Evolutionary conservation across 345 rosid genomes (phyloP).

Genomic region (Melaleuca quinquenervia): DNA sequence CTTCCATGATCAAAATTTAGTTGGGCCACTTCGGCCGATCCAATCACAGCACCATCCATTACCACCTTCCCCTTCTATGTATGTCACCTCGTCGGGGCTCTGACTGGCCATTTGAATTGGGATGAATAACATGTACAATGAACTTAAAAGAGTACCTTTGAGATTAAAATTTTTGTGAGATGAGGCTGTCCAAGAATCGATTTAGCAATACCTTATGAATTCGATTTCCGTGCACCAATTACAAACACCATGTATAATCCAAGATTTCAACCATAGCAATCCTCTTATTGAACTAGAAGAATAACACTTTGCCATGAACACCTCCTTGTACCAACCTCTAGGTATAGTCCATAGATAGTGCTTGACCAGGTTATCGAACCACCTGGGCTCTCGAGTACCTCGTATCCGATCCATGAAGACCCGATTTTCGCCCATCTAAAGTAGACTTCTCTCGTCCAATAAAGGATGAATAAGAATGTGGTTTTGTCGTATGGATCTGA

Average conservation of each 20-base stretch:
- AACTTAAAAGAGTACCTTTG: background rate
- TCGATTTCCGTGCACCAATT: background rate
- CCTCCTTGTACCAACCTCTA: no score
- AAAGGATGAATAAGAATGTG: background rate
- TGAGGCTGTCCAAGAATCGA: background rate
- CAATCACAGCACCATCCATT: background rate
- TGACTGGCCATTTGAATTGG: background rate
- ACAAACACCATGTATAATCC: background rate
- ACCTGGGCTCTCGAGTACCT: background rate
- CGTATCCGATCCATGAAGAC: background rate
- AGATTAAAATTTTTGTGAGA: background rate
- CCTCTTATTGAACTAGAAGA: background rate
- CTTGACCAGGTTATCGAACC: background rate
- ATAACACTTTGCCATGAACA: background rate
- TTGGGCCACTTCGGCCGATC: background rate
- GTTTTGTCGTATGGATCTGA: background rate
- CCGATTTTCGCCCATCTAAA: background rate
- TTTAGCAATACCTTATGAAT: background rate
- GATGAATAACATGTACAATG: background rate
- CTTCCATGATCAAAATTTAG: background rate
- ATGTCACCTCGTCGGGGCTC: background rate
- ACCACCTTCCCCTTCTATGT: background rate
- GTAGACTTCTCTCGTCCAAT: background rate
- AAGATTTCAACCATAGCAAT: background rate
- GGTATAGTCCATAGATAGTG: no score